A percentile compares a stretch with the other conserved stretches of the same genome.
phyloP scores from a whole-genome alignment of 2,329 filamentous ascomycete genomes.

The Hypoxylon sp. region DNA sequence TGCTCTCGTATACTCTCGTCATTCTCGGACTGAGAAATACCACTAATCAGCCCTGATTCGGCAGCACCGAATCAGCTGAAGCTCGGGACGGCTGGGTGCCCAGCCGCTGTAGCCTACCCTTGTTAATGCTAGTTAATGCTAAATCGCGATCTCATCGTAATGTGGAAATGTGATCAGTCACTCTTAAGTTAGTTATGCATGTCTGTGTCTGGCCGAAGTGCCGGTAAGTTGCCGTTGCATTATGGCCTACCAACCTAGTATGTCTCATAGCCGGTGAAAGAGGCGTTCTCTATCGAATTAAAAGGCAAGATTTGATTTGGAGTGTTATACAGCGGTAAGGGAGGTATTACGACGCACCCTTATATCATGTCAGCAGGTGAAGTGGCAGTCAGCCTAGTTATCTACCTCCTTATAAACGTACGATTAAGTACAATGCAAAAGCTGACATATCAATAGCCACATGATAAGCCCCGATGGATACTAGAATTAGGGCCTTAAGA shows the following conservation, averaged over 20 bases:
- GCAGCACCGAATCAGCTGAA: constrained; percentile 13
- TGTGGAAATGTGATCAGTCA: neutral
- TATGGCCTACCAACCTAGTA: neutral
- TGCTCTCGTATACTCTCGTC: neutral
- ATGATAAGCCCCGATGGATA: constrained; percentile 4
- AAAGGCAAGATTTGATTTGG: neutral
- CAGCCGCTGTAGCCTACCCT: neutral
- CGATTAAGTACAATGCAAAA: constrained; percentile 1
- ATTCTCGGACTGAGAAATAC: neutral
- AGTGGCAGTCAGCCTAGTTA: constrained; percentile 14
- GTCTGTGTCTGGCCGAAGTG: neutral
- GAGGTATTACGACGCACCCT: constrained; percentile 1
- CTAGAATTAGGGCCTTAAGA: neutral
- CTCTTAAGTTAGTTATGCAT: neutral
- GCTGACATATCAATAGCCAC: constrained; percentile 13
- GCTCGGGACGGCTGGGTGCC: neutral
- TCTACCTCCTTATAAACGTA: neutral
- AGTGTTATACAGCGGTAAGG: neutral
- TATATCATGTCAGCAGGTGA: neutral
- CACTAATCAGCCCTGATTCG: neutral
- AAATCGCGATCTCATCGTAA: neutral
- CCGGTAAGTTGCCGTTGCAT: neutral
- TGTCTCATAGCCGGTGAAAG: neutral
- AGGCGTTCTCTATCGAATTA: neutral
- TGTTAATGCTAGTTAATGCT: neutral